Evolutionary conservation across 140 eudicot species (phyloP).

Genomic region (Oenanthe javanica): DNA sequence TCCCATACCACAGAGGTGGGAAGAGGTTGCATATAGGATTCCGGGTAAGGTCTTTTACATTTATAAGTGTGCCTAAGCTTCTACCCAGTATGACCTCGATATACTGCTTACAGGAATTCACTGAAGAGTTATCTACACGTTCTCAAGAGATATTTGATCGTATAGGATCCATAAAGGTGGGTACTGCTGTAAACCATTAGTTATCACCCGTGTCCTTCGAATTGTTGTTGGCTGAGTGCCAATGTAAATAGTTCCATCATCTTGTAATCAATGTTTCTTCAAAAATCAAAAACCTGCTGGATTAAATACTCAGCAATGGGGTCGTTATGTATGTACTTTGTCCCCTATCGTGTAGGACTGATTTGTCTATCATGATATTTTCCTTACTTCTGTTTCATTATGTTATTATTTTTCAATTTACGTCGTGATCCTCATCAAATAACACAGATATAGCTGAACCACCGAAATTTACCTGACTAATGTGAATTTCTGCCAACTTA

Average conservation of each 20-base stretch:
- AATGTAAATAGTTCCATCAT: background rate
- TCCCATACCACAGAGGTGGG: conserved; percentile 97
- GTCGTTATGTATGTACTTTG: background rate
- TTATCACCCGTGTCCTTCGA: background rate
- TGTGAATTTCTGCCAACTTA: background rate
- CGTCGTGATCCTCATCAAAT: background rate
- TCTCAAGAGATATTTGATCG: conserved; percentile 51
- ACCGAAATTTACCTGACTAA: background rate
- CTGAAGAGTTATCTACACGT: conserved; percentile 55
- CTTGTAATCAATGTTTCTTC: background rate
- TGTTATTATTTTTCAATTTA: background rate
- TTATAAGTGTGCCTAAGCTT: conserved; percentile 3
- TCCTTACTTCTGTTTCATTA: background rate
- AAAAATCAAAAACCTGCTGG: background rate
- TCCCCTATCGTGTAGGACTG: background rate
- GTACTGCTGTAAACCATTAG: conserved; percentile 1
- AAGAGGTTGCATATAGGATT: conserved; percentile 83
- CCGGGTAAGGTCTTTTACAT: conserved; percentile 43
- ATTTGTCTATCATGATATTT: background rate
- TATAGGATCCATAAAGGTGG: conserved; percentile 48
- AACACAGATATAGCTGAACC: background rate
- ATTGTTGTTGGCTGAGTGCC: background rate
- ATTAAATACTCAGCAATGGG: background rate
- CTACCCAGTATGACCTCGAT: conserved; percentile 6
- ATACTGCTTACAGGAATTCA: conserved; percentile 59